A percentile compares a stretch with the other conserved stretches of the same genome.
phyloP scores from a whole-genome alignment of 2,329 filamentous ascomycete species.

The Gnomoniopsis smithogilvyi region DNA sequence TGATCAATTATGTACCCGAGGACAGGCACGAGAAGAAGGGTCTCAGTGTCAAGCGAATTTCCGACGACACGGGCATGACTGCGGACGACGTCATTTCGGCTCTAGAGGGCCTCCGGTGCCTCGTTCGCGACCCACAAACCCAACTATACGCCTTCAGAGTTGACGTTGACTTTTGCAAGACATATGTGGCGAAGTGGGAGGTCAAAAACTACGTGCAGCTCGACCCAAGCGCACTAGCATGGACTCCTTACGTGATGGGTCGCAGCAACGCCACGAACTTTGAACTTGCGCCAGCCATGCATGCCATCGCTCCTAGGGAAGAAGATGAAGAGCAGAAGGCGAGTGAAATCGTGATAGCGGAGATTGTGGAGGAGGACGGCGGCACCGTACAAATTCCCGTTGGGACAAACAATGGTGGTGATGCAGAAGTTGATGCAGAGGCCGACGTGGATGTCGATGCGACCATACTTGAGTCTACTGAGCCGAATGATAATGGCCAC shows the following conservation, averaged over 20 bases:
- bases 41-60: conserved; percentile 66
- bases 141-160: conserved; percentile 86
- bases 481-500: conserved; percentile 30
- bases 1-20: conserved; percentile 55
- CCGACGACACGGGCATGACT: conserved; percentile 90
- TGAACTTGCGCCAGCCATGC: conserved; percentile 76
- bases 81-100: conserved; percentile 94
- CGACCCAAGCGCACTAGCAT: conserved; percentile 75
- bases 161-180: conserved; percentile 78
- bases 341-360: conserved; percentile 26
- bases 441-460: conserved; percentile 19
- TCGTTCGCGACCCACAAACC: conserved; percentile 86
- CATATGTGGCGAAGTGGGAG: conserved; percentile 88
- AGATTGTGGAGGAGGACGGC: conserved; percentile 29
- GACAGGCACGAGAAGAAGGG: conserved; percentile 40
- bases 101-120: conserved; percentile 81
- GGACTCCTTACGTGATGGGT: conserved; percentile 98
- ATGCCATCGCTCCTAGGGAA: conserved; percentile 83
- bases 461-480: conserved; percentile 36
- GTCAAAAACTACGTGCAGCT: conserved; percentile 83
- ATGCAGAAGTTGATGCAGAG: conserved; percentile 28
- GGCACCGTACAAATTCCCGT: conserved; percentile 26
- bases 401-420: conserved; percentile 19
- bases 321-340: conserved; percentile 56
- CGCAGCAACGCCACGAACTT: conserved; percentile 78